These are phyloP conservation scores for Phytophthora idaei DNA, from an alignment of 352 stramenopile genomes.

Conservation along the genomic window DNA sequence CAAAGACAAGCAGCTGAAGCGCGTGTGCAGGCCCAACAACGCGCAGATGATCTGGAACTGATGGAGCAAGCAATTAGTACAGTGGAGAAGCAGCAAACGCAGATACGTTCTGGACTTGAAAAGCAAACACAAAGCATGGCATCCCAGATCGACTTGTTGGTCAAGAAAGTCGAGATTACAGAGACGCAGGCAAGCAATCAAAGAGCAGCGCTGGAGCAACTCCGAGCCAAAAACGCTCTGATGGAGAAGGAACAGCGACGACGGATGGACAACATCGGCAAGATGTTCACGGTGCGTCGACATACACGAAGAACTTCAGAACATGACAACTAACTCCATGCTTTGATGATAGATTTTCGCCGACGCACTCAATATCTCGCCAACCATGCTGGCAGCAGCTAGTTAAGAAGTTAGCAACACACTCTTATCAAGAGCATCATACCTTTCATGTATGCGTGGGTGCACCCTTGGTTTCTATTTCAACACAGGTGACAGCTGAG, in stretches of 20 bases:
- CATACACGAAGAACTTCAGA: not conserved
- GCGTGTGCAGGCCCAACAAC: constrained; percentile 56
- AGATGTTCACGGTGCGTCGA: constrained; percentile 70
- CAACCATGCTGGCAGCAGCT: constrained; percentile 26
- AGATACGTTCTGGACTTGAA: constrained; percentile 54
- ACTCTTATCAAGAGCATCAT: constrained; percentile 3
- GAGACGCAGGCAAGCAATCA: constrained; percentile 49
- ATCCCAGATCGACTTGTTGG: constrained; percentile 44
- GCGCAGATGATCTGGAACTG: constrained; percentile 69
- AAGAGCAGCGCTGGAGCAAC: constrained; percentile 46
- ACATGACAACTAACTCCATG: constrained; percentile 9
- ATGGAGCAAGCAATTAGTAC: constrained; percentile 77
- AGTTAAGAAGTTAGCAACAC: constrained; percentile 11
- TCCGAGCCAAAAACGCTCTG: constrained; percentile 50
- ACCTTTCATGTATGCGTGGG: not conserved
- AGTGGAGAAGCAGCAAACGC: constrained; percentile 70
- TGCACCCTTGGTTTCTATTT: constrained; percentile 29
- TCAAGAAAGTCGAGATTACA: constrained; percentile 68
- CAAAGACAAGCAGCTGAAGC: constrained; percentile 52
- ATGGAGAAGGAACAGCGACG: constrained; percentile 76
- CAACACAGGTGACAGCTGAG: constrained; percentile 25
- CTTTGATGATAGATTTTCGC: constrained; percentile 57
- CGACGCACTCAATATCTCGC: constrained; percentile 69
- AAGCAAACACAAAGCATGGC: constrained; percentile 53
- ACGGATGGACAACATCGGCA: constrained; percentile 79